Base-by-base conservation (phyloP, 306 rosid species). In the Cicer cuneatum region DNA sequence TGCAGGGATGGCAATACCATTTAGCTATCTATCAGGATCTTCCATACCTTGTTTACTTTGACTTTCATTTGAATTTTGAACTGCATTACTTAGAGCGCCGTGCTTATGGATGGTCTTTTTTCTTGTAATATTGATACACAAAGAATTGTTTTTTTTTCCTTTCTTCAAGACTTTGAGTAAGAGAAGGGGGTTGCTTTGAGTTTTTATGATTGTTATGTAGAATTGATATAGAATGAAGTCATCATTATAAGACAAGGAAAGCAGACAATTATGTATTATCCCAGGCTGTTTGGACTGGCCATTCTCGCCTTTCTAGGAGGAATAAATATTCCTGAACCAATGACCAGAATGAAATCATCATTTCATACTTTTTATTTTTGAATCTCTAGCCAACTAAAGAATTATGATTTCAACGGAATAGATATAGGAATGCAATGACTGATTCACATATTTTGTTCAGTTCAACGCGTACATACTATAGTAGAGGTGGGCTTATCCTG, bases 291-390 rank as follows among this genome's bases (percentile, higher is more conserved):
- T 11, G 47, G 48, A 48, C 41, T 69, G 48, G 15, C 51, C 47
- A 18, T 69, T 69, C 49, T 69, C 49, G 16, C n/a, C 63, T 51
- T 16, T 65, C 33, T 39, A 14, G 11, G 47, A 69, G 38, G 49
- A 70, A 39, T 37, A 52, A 15, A 43, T 12, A 70, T 52, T 16
- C 63, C 48, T 15, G 45, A 52, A 52, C 49, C 12, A 54, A 69
- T 21, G 63, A 58, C 63, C 48, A 69, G 10, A 69, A 52, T 69
- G 74, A 69, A 69, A 7, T 69, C 24, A 52, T 35, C 37, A 10
- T 69, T 38, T 38, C 40, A 24, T 24, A 38, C 10, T 0, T 0
- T 15, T 5, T 56, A 16, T 37, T 71, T 7, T 13, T 54, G 10
- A 54, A 54, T 54, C 18, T 71, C 41, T 71, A 71, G 15, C 54